These are phyloP conservation scores for Juncus inflexus DNA, from an alignment of 176 grass and related monocot genomes.

Conservation along the genomic window DNA sequence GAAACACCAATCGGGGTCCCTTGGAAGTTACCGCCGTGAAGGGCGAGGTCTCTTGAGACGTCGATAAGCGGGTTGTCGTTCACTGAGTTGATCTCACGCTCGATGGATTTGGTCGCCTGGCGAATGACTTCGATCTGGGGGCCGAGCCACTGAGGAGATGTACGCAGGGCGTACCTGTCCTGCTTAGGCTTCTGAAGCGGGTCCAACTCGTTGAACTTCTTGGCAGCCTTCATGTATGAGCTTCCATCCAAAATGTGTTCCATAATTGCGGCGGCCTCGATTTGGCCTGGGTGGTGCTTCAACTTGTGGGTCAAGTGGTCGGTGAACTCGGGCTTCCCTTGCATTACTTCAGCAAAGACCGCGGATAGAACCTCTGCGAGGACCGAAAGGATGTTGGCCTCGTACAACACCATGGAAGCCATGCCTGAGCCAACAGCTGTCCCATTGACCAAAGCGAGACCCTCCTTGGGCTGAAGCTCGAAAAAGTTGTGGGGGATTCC, in stretches of 20 bases:
- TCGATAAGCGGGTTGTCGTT: slow-evolving; percentile 97
- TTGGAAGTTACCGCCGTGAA: slow-evolving; percentile 95
- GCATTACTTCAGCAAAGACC: slow-evolving; percentile 90
- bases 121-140: slow-evolving; percentile 91
- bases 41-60: slow-evolving; percentile 65
- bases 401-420: slow-evolving; percentile 72
- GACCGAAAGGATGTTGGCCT: slow-evolving; percentile 57
- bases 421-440: slow-evolving; percentile 83
- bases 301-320: slow-evolving; percentile 93
- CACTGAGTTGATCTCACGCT: slow-evolving; percentile 98
- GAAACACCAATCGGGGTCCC: slow-evolving; percentile 91
- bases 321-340: slow-evolving; percentile 81
- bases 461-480: slow-evolving; percentile 92
- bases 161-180: slow-evolving; percentile 89
- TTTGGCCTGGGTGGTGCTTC: slow-evolving; percentile 94
- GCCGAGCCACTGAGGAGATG: slow-evolving; percentile 89
- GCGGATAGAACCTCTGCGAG: slow-evolving; percentile 76
- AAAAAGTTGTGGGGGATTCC: slow-evolving; percentile 71
- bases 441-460: slow-evolving; percentile 86
- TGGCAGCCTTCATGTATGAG: slow-evolving; percentile 78
- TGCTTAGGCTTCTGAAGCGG: slow-evolving; percentile 89
- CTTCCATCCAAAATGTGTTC: slow-evolving; percentile 84
- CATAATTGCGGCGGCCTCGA: slow-evolving; percentile 88
- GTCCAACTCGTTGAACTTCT: slow-evolving; percentile 79
- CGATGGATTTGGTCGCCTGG: slow-evolving; percentile 80